Percentiles rank a stretch among this genome's conserved stretches.
Evolutionary conservation across 2,329 filamentous ascomycete species (phyloP).

Genomic region (Zymoseptoria tritici): DNA sequence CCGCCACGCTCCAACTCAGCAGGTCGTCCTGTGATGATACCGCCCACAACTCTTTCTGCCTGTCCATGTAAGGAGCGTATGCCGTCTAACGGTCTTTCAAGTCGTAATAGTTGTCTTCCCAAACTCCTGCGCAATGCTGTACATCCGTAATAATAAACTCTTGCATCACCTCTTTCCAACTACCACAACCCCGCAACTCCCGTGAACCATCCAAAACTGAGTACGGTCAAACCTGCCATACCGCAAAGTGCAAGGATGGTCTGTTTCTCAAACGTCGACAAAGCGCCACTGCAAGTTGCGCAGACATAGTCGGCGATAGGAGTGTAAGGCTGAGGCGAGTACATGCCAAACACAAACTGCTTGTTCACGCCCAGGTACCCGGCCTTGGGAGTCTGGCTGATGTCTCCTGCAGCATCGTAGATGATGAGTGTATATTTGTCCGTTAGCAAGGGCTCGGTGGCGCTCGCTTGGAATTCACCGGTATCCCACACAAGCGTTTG

Average conservation of each 20-base stretch:
- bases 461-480: slow-evolving; percentile 42
- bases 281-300: slow-evolving; percentile 50
- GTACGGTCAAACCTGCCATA: slow-evolving; percentile 49
- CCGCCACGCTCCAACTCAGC: not conserved
- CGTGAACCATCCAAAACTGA: slow-evolving; percentile 50
- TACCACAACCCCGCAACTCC: slow-evolving; percentile 37
- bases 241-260: slow-evolving; percentile 49
- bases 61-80: not conserved
- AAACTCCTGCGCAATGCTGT: not conserved
- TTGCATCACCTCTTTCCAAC: not conserved
- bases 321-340: slow-evolving; percentile 46
- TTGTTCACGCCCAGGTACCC: slow-evolving; percentile 49
- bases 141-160: not conserved
- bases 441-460: slow-evolving; percentile 45
- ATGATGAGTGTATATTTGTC: slow-evolving; percentile 59
- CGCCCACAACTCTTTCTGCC: not conserved
- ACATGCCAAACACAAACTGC: slow-evolving; percentile 56
- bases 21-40: not conserved
- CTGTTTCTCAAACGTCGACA: slow-evolving; percentile 47
- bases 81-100: not conserved
- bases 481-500: slow-evolving; percentile 56
- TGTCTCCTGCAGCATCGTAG: slow-evolving; percentile 49
- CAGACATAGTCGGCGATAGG: slow-evolving; percentile 41
- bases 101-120: not conserved
- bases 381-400: slow-evolving; percentile 45